These are phyloP conservation scores for Paecilomyces sp. DNA, from an alignment of 2,329 filamentous ascomycete species.

Conservation along the genomic window DNA sequence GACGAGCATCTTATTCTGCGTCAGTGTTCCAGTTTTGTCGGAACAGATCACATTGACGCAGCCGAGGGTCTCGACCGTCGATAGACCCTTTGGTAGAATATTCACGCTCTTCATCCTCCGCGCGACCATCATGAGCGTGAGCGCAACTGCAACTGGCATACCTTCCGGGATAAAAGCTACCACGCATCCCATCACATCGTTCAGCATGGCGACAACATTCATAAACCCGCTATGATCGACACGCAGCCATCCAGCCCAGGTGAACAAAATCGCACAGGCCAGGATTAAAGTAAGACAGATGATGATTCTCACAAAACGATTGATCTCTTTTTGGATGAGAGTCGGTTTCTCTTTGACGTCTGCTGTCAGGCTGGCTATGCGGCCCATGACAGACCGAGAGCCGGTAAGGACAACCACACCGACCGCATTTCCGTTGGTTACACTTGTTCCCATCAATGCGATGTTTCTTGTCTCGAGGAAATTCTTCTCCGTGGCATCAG, in stretches of 20 bases:
- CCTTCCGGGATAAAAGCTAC: constrained; percentile 76
- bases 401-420: constrained; percentile 68
- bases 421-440: constrained; percentile 60
- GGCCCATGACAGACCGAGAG: constrained; percentile 66
- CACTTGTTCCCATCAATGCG: constrained; percentile 70
- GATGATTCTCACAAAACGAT: constrained; percentile 66
- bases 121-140: constrained; percentile 67
- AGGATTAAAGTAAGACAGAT: constrained; percentile 60
- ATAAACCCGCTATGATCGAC: constrained; percentile 63
- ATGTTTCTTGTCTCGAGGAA: constrained; percentile 74
- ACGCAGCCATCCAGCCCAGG: constrained; percentile 61
- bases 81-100: constrained; percentile 71
- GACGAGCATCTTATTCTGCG: constrained; percentile 65
- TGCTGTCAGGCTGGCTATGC: constrained; percentile 66
- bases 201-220: constrained; percentile 62
- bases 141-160: constrained; percentile 62
- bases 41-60: constrained; percentile 69
- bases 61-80: constrained; percentile 71
- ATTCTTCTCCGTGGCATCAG: constrained; percentile 61
- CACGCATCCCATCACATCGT: constrained; percentile 64
- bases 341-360: constrained; percentile 63
- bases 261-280: constrained; percentile 44
- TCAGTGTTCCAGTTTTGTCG: constrained; percentile 62
- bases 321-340: constrained; percentile 64
- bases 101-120: constrained; percentile 70